These are phyloP conservation scores for Hypoxylon rubiginosum DNA, from an alignment of 2,329 filamentous ascomycete genomes.

Conservation along the genomic window DNA sequence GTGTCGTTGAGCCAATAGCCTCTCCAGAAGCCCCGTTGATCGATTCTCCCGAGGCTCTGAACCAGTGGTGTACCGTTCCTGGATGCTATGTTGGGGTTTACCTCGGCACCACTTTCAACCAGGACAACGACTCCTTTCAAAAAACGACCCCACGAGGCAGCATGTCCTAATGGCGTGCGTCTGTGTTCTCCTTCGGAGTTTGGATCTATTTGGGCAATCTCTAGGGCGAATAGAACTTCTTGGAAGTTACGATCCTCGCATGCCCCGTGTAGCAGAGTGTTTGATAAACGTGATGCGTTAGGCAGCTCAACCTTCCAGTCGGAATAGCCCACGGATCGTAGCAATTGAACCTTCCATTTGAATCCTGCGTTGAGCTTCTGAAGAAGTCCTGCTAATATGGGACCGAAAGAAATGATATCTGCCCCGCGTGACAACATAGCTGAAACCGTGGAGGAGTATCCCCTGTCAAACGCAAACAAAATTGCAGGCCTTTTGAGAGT, in stretches of 20 bases:
- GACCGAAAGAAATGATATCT: neutral
- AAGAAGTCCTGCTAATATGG: neutral
- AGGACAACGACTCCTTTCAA: slow-evolving; percentile 6
- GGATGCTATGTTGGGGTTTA: neutral
- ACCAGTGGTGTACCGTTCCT: neutral
- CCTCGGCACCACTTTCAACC: neutral
- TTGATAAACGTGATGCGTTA: neutral
- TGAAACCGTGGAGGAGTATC: neutral
- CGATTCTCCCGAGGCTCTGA: neutral
- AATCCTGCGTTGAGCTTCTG: neutral
- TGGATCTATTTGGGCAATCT: neutral
- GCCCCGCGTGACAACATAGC: neutral
- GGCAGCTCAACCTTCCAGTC: slow-evolving; percentile 4
- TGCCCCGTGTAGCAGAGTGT: neutral
- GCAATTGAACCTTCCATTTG: neutral
- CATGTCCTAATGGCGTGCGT: neutral
- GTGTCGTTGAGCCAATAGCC: neutral
- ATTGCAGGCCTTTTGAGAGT: neutral
- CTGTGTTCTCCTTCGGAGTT: neutral
- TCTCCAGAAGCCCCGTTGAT: too few relatives aligned
- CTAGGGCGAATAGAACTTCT: slow-evolving; percentile 5
- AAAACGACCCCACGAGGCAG: neutral
- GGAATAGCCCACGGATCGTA: neutral
- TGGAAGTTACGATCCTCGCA: neutral
- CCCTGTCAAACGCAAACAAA: slow-evolving; percentile 2